These are phyloP conservation scores for Daucus carota DNA, from an alignment of 129 eudicot genomes.

Conservation along the genomic window DH1_v3.0 NC_030387.2:2429501-2430000, in stretches of 20 bases:
- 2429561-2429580: slow-evolving; percentile 18
- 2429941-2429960: slow-evolving; percentile 14
- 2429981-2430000: slow-evolving; percentile 13
- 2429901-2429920: slow-evolving; percentile 15
- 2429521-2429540: background rate
- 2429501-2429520: background rate
- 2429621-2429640: slow-evolving; percentile 8
- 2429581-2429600: slow-evolving; percentile 18
- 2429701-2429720: too few species aligned
- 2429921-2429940: slow-evolving; percentile 12
- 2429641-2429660: background rate
- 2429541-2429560: slow-evolving; percentile 21
- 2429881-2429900: background rate
- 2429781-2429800: slow-evolving; percentile 3
- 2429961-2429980: slow-evolving; percentile 8
- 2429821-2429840: slow-evolving; percentile 22
- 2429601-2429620: slow-evolving; percentile 17
- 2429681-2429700: background rate
- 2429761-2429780: background rate
- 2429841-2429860: background rate
- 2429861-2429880: background rate
- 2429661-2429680: slow-evolving; percentile 14
- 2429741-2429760: background rate
- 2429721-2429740: too few species aligned
- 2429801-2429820: slow-evolving; percentile 26